These are phyloP conservation scores for Bimuria novae-zelandiae DNA, from an alignment of 2,329 filamentous ascomycete genomes.

Conservation along the genomic window DNA sequence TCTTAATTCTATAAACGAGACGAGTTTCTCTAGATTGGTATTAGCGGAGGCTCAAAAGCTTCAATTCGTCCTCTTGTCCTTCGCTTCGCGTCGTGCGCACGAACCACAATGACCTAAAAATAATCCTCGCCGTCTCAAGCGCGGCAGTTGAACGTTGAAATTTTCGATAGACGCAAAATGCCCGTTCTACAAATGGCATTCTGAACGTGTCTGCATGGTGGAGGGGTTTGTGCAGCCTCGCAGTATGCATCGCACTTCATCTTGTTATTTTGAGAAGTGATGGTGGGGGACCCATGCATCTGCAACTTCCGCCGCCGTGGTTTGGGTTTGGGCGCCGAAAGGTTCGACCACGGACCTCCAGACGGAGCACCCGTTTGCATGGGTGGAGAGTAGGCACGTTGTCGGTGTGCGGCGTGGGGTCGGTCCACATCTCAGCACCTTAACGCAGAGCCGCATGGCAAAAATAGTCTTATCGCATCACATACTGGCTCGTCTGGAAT, in stretches of 20 bases:
- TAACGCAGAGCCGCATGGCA: slow-evolving; percentile 14
- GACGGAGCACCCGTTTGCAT: neutral
- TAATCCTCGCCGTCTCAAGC: neutral
- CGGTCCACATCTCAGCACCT: slow-evolving; percentile 8
- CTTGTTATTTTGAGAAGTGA: slow-evolving; percentile 1
- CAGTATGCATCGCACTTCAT: neutral
- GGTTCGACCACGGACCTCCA: neutral
- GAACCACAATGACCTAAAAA: neutral
- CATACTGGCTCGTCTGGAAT: neutral
- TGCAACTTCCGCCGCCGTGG: neutral
- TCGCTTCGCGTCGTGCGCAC: slow-evolving; percentile 1
- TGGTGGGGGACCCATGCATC: neutral
- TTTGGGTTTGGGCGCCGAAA: neutral
- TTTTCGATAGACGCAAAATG: neutral
- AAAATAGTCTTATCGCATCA: slow-evolving; percentile 5
- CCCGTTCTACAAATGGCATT: neutral
- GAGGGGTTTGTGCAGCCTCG: neutral
- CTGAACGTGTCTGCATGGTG: neutral
- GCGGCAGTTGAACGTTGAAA: neutral
- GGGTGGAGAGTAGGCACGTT: neutral
- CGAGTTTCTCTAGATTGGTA: neutral
- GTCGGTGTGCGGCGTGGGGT: neutral
- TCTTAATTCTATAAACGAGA: neutral
- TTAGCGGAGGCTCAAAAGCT: slow-evolving; percentile 8
- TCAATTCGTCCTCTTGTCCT: neutral